A percentile compares a stretch with the other conserved stretches of the same genome.
Conservation (phyloP, 2,329 filamentous ascomycete genomes). For the Alternaria sp. region DNA sequence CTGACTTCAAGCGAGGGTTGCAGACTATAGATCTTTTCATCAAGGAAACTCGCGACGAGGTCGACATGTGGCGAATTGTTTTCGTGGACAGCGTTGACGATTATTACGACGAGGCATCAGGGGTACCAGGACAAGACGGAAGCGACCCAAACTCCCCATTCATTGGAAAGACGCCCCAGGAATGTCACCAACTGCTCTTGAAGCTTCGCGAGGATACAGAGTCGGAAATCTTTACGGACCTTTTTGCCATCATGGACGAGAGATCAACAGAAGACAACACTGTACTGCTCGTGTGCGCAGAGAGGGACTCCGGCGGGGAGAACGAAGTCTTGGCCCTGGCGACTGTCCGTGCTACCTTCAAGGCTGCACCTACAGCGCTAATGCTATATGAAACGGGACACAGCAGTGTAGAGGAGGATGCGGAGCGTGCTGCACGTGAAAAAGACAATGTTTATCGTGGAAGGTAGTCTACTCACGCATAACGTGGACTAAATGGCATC, state of each 20-base stretch:
- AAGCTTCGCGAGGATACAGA: background rate
- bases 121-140: background rate
- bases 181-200: background rate
- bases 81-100: background rate
- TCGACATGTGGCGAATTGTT: fast-evolving
- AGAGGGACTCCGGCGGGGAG: background rate
- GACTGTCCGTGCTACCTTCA: background rate
- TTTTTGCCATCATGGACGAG: background rate
- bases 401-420: background rate
- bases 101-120: background rate
- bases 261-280: background rate
- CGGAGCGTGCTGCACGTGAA: background rate
- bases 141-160: background rate
- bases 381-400: background rate
- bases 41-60: background rate
- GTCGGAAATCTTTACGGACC: background rate
- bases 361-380: background rate
- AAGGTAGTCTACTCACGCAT: background rate
- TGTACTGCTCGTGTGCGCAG: background rate
- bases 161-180: background rate
- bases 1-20: background rate
- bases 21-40: background rate
- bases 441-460: background rate
- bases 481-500: background rate
- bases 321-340: background rate